Percentiles rank a stretch among this genome's conserved stretches.
phyloP scores from a whole-genome alignment of 441 rosid genomes.

The Brassica hybrid region DNA sequence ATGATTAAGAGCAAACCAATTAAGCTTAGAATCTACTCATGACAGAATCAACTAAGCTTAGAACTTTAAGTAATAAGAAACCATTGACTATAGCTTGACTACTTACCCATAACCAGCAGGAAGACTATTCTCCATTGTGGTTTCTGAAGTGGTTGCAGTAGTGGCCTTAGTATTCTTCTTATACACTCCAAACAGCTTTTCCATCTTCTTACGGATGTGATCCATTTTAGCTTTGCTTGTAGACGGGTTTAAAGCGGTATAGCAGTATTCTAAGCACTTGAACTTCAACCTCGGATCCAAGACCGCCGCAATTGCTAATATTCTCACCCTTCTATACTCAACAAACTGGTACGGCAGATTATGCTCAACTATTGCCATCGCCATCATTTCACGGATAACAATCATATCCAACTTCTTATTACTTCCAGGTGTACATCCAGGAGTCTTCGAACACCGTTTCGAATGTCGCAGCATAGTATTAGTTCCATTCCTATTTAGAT shows the following conservation, averaged over 20 bases:
- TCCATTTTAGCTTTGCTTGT: too few species aligned
- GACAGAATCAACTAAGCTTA: too few species aligned
- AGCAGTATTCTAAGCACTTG: too few species aligned
- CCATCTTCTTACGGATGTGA: too few species aligned
- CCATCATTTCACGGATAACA: background rate
- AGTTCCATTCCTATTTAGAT: background rate
- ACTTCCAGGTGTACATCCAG: background rate
- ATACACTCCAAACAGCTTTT: too few species aligned
- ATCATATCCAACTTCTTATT: background rate
- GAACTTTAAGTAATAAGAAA: too few species aligned
- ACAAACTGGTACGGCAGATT: background rate
- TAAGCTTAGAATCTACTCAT: too few species aligned
- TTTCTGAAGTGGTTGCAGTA: too few species aligned
- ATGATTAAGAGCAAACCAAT: background rate
- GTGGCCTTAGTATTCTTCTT: too few species aligned
- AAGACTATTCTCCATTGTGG: background rate
- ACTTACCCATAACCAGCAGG: background rate
- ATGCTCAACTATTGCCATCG: background rate
- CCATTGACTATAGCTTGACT: background rate
- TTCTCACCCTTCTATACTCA: background rate
- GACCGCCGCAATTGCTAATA: too few species aligned
- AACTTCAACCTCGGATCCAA: too few species aligned
- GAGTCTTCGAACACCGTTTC: background rate
- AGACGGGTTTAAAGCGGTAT: too few species aligned
- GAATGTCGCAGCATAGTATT: background rate